Percentiles rank a stretch among this genome's conserved stretches.
Conservation (phyloP, 805 yeast genomes). For the Zygosaccharomyces lentus region DNA sequence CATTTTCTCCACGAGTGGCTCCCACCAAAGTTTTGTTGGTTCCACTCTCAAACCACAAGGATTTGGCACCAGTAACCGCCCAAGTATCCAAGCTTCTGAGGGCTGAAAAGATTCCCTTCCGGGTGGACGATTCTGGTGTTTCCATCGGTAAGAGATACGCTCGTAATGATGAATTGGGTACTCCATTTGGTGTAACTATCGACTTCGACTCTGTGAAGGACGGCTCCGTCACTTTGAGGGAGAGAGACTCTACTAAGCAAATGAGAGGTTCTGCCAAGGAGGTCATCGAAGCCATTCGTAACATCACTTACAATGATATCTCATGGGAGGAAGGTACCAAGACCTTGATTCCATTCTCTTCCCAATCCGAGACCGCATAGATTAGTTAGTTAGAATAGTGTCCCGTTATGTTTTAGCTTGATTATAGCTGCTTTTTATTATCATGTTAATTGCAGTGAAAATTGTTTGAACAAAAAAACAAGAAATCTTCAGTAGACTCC, state of each 20-base stretch:
- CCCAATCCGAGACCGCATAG: constrained; percentile 45
- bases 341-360: constrained; percentile 64
- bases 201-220: constrained; percentile 92
- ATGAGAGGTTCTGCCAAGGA: constrained; percentile 85
- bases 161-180: constrained; percentile 97
- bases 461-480: neutral
- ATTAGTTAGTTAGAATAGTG: neutral
- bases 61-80: constrained; percentile 69
- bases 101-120: constrained; percentile 81
- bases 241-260: constrained; percentile 94
- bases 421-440: neutral
- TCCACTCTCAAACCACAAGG: constrained; percentile 83
- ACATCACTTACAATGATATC: constrained; percentile 66
- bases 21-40: constrained; percentile 96
- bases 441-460: neutral
- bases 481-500: neutral
- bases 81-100: constrained; percentile 69
- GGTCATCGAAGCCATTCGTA: constrained; percentile 67
- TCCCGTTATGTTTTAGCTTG: neutral
- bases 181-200: constrained; percentile 96
- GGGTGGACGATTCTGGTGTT: constrained; percentile 94
- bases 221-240: constrained; percentile 87
- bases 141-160: constrained; percentile 98
- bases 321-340: constrained; percentile 86
- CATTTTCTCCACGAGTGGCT: constrained; percentile 92